Percentiles rank a stretch among this genome's conserved stretches.
These are phyloP conservation scores for Onygena corvina DNA, from an alignment of 2,329 filamentous ascomycete genomes.

Conservation along the genomic window DNA sequence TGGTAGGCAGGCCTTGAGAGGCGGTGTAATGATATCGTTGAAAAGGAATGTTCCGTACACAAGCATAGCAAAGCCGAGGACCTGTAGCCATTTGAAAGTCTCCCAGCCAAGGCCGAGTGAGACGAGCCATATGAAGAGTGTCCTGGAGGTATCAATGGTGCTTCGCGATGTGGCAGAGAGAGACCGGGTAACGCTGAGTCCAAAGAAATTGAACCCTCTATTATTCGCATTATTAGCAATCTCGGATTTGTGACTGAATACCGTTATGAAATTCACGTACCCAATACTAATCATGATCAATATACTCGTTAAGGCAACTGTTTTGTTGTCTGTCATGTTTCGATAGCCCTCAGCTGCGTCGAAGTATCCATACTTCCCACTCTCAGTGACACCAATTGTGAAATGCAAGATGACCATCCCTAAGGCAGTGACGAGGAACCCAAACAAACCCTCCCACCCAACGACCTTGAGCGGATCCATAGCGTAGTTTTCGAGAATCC, in stretches of 20 bases:
- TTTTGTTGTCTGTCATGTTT: slow-evolving; percentile 60
- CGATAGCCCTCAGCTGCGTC: slow-evolving; percentile 77
- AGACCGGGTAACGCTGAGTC: slow-evolving; percentile 75
- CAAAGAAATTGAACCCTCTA: slow-evolving; percentile 98
- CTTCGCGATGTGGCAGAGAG: slow-evolving; percentile 89
- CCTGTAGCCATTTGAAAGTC: slow-evolving; percentile 93
- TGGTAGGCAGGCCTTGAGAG: slow-evolving; percentile 55
- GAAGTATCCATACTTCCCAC: slow-evolving; percentile 71
- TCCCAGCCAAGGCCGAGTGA: slow-evolving; percentile 92
- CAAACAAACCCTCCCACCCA: slow-evolving; percentile 92
- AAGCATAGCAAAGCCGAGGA: slow-evolving; percentile 72
- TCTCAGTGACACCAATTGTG: slow-evolving; percentile 59
- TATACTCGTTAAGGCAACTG: slow-evolving; percentile 64
- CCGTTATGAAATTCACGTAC: too few relatives aligned
- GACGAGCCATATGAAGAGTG: slow-evolving; percentile 95
- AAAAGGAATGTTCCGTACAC: slow-evolving; percentile 97
- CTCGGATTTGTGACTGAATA: too few relatives aligned
- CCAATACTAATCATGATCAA: slow-evolving; percentile 97
- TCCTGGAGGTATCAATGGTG: slow-evolving; percentile 94
- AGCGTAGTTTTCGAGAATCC: slow-evolving; percentile 68
- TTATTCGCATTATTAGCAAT: too few relatives aligned
- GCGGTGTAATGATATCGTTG: slow-evolving; percentile 82
- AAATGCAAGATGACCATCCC: slow-evolving; percentile 73
- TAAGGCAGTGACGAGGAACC: slow-evolving; percentile 64
- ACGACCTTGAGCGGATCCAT: slow-evolving; percentile 82